Conservation (phyloP, 805 yeast species). For the Hagleromyces aurorensis region DNA sequence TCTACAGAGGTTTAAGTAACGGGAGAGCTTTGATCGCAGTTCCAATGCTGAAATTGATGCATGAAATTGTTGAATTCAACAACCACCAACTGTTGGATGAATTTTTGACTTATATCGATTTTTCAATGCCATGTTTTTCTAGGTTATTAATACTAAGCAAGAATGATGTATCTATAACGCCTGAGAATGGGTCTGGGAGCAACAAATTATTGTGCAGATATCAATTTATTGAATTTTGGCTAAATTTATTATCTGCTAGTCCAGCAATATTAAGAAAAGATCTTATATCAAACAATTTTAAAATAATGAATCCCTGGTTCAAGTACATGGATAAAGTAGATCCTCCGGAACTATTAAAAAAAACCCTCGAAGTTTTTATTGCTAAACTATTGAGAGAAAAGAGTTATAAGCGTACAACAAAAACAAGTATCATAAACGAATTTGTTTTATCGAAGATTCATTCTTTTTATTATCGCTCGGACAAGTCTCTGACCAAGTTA, state of each 20-base stretch:
- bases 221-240: conserved; percentile 55
- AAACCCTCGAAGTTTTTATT: conserved; percentile 42
- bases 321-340: conserved; percentile 53
- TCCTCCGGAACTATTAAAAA: conserved; percentile 33
- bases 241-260: conserved; percentile 41
- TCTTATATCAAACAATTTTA: conserved; percentile 46
- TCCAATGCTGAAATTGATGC: conserved; percentile 53
- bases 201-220: conserved; percentile 43
- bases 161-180: conserved; percentile 36
- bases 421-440: conserved; percentile 72
- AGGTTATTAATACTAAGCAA: conserved; percentile 50
- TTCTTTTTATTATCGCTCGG: conserved; percentile 39
- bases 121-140: conserved; percentile 52
- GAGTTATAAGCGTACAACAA: conserved; percentile 56
- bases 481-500: conserved; percentile 31
- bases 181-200: conserved; percentile 27
- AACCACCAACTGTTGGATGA: conserved; percentile 46
- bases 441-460: conserved; percentile 55
- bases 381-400: conserved; percentile 48
- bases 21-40: conserved; percentile 50
- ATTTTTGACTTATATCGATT: conserved; percentile 60
- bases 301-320: conserved; percentile 59
- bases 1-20: conserved; percentile 60
- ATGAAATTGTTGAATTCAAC: conserved; percentile 41
- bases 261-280: conserved; percentile 57